phyloP scores from a whole-genome alignment of 139 green algal genomes.

The Monoraphidium neglectum region DNA sequence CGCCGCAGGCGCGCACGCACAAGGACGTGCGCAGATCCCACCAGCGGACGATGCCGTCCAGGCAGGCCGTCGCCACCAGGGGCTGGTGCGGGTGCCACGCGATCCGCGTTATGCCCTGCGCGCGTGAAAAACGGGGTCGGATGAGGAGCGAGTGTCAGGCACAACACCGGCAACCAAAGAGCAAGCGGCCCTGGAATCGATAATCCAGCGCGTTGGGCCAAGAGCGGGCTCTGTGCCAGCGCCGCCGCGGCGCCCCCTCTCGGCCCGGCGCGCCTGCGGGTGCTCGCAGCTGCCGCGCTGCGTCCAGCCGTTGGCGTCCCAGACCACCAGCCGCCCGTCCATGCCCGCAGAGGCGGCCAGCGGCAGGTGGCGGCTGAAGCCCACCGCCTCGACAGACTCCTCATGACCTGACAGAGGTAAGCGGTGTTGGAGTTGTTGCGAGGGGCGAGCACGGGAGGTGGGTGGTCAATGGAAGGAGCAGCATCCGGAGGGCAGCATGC shows the following conservation, averaged over 20 bases:
- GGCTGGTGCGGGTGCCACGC: constrained; percentile 61
- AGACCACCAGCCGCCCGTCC: constrained; percentile 78
- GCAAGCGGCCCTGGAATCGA: too few relatives aligned
- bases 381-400: constrained; percentile 78
- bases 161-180: too few relatives aligned
- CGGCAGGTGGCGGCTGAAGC: constrained; percentile 53
- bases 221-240: too few relatives aligned
- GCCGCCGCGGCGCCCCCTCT: background rate
- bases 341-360: constrained; percentile 67
- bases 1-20: constrained; percentile 51
- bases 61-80: constrained; percentile 74
- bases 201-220: too few relatives aligned
- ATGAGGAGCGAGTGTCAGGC: background rate
- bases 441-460: too few relatives aligned
- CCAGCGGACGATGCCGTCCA: constrained; percentile 77
- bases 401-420: constrained; percentile 75
- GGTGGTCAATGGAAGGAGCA: too few relatives aligned
- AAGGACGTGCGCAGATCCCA: constrained; percentile 78
- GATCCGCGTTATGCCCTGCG: constrained; percentile 63
- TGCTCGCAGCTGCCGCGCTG: constrained; percentile 66
- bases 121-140: background rate
- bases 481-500: too few relatives aligned
- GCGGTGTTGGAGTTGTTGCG: too few relatives aligned
- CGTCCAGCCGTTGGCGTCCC: constrained; percentile 60
- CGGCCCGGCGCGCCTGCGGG: constrained; percentile 45